Evolutionary conservation across 495 filamentous ascomycete species (phyloP).

Genomic region (Rostrohypoxylon terebratum): DNA sequence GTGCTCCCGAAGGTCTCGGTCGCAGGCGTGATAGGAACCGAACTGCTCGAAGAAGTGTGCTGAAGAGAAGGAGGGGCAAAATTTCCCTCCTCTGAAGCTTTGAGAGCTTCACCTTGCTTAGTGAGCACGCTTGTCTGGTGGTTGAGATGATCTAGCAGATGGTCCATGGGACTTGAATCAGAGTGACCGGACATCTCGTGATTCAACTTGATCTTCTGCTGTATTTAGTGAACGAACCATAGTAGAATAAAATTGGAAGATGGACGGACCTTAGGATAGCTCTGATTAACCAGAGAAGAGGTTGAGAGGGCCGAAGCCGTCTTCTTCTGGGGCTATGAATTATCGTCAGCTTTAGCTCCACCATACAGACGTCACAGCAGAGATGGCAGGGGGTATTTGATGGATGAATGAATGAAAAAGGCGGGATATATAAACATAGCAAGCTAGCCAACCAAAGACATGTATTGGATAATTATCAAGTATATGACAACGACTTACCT

Average conservation of each 20-base stretch:
- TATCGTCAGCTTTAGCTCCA: slow-evolving; percentile 19
- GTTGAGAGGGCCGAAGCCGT: slow-evolving; percentile 57
- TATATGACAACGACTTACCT: slow-evolving; percentile 38
- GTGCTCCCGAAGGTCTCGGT: slow-evolving; percentile 64
- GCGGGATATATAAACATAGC: slow-evolving; percentile 20
- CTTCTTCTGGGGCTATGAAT: slow-evolving; percentile 54
- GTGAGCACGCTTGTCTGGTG: slow-evolving; percentile 71
- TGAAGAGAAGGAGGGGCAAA: slow-evolving; percentile 52
- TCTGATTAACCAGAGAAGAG: slow-evolving; percentile 64
- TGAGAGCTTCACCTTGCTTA: slow-evolving; percentile 65
- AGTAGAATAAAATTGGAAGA: neutral
- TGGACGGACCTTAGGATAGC: slow-evolving; percentile 55
- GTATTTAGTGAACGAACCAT: slow-evolving; percentile 48
- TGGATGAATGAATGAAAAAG: neutral
- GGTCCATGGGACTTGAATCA: slow-evolving; percentile 64
- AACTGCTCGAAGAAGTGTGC: slow-evolving; percentile 61
- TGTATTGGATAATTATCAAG: neutral
- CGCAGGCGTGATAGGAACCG: slow-evolving; percentile 68
- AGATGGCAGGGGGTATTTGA: neutral
- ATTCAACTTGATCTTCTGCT: slow-evolving; percentile 62
- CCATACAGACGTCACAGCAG: slow-evolving; percentile 3
- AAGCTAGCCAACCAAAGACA: neutral
- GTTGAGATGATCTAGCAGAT: slow-evolving; percentile 73
- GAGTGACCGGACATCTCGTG: slow-evolving; percentile 53
- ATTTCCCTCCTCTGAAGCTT: slow-evolving; percentile 57